Percentiles rank a stretch among this genome's conserved stretches.
phyloP scores from a whole-genome alignment of 1,139 yeast species.

The Taphrina deformans region DNA sequence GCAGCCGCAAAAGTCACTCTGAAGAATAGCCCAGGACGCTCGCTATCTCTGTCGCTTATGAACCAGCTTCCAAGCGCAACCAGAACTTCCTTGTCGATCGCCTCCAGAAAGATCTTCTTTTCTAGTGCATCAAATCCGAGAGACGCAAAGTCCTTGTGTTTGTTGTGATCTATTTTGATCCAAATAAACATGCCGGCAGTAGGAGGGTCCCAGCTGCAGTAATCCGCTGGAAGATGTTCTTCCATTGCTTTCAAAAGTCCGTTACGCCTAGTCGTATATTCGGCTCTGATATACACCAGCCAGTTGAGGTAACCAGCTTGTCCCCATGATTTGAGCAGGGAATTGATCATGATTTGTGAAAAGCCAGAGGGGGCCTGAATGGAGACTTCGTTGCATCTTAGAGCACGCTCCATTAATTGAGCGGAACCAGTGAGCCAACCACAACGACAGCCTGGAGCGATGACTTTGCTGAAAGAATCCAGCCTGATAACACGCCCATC shows the following conservation, averaged over 20 bases:
- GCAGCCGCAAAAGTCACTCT: constrained; percentile 92
- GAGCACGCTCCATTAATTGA: constrained; percentile 61
- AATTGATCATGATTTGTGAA: constrained; percentile 67
- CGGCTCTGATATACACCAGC: constrained; percentile 81
- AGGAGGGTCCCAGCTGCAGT: constrained; percentile 64
- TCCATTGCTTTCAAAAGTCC: constrained; percentile 68
- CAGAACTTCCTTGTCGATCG: constrained; percentile 64
- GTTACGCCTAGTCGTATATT: constrained; percentile 77
- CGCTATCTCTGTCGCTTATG: constrained; percentile 42
- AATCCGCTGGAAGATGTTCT: constrained; percentile 60
- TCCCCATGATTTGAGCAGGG: constrained; percentile 68
- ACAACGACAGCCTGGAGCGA: constrained; percentile 88
- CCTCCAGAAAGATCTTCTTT: constrained; percentile 61
- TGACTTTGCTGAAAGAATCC: constrained; percentile 87
- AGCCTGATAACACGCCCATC: constrained; percentile 91
- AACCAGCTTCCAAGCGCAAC: constrained; percentile 94
- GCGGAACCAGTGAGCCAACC: constrained; percentile 89
- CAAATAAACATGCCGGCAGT: constrained; percentile 95
- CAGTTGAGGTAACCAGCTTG: constrained; percentile 78
- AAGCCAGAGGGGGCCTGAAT: constrained; percentile 83
- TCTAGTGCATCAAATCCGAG: constrained; percentile 65
- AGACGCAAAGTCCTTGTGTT: constrained; percentile 66
- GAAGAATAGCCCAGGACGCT: constrained; percentile 58
- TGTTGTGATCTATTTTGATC: constrained; percentile 68
- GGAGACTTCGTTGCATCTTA: constrained; percentile 77